Evolutionary conservation across 2,329 filamentous ascomycete genomes (phyloP), one percentile per base, ranked within the genome.

Genomic region (Grosmannia serpens): DNA sequence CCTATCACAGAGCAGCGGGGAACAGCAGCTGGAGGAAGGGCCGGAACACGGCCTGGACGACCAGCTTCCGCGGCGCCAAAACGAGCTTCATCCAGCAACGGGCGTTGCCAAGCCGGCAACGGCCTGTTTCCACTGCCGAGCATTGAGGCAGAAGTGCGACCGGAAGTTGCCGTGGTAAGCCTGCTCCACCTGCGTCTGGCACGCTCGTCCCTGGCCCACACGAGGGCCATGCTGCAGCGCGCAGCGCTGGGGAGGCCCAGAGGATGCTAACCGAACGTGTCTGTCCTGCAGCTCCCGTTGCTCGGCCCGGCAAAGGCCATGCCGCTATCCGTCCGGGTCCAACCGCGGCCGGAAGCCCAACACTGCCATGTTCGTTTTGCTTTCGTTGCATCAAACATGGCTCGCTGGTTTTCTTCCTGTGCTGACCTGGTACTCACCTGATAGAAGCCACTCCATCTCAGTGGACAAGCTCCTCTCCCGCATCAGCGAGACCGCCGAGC

Each of bases 401-500:
- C n/a, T n/a, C n/a, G n/a, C n/a, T n/a, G n/a, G n/a, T 20, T 22
- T 7, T 41, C 15, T 2, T 24, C 8, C 44, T 24, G 29, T 10
- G n/a, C 33, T 57, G 50, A 27, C 55, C 54, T 17, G 41, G 51
- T 9, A 10, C 55, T 50, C 27, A 26, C 33, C 15, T 11, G n/a
- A 22, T 55, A 60, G 56, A 31, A 65, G 63, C 46, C 62, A 64
- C 31, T 64, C 62, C 9, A 60, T 60, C 41, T 65, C 63, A 0
- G 62, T 66, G 11, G 65, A 66, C 49, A 64, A 65, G 57, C 64
- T 67, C 7, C 57, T 67, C 5, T 61, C 62, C 3, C 63, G 63
- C 7, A 65, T 66, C 24, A 62, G 62, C 46, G 63, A 66, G 55
- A 65, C 64, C 3, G 58, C 63, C 20, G 59, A 65, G 27, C 60